Base-by-base conservation (phyloP, 139 green algal genomes). In the Dunaliella primolecta region DNA sequence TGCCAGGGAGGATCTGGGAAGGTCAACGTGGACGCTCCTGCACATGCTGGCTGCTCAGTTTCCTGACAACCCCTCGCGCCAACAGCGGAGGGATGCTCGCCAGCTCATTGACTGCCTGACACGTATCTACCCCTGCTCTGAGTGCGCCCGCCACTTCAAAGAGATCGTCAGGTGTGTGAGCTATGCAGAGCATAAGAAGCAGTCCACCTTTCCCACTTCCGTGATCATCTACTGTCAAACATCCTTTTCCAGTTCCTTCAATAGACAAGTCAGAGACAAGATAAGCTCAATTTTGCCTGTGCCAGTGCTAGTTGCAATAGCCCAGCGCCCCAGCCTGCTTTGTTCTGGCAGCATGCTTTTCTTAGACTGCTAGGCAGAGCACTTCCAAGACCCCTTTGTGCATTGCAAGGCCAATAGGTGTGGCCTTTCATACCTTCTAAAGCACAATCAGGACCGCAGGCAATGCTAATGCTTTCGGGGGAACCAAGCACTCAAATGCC, bases 41-140 rank as follows among this genome's bases (percentile, higher is more conserved):
- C 96, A 99, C 88, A 97, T 93, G 46, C 87, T 99, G 23, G 96
- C 96, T 33, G 96, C 97, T 1, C 88, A 91, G 89, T 98, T 94
- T 79, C 96, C 96, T 1, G 92, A 98, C 21, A 81, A 89, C 0
- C 96, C 96, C 21, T 96, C 89, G 0, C 91, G 91, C 1, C 89
- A 93, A 87, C 97, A 99, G 89, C 91, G 94, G 85, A 87, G 85
- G 15, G 94, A 96, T 78, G 93, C 83, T 0, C 85, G 81, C 35
- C 75, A 89, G 24, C 86, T 97, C 35, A 91, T 98, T 3, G 89
- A 94, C 84, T 84, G 85, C 37, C 85, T 98, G 30, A 97, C 96
- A 3, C 85, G 94, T 24, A 93, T 98, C 72, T 99, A 99, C 85
- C 96, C 96, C 1, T 99, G 96, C 88, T 91, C 76, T 1, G 94